Evolutionary conservation across 2,329 filamentous ascomycete species (phyloP), one percentile per base, ranked within the genome.

Genomic region (Apiospora arundinis): DNA sequence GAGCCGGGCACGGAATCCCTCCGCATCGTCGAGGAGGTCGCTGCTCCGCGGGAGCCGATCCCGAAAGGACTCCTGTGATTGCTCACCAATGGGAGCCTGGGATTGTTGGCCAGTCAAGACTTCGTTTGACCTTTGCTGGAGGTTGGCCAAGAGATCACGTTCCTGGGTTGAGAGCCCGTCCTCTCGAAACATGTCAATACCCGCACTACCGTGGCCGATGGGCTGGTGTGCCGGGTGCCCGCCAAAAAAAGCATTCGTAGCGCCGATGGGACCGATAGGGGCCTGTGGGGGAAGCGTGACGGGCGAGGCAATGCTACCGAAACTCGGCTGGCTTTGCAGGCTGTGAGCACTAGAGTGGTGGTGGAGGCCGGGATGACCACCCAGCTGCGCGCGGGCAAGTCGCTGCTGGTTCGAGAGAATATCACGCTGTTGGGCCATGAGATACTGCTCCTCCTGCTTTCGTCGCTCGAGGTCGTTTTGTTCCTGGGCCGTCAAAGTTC

Each of bases 391-490:
- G 79, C 95, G 92, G 68, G 91, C 87, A 72, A 95, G 91, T 8
- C 89, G 88, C 78, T 97, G 95, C 78, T 97, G 95, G 74, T 95
- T 93, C 74, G 95, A 93, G 70, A 98, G 89, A 76, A 94, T 94
- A 80, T 99, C 96, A 76, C 97, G 94, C 81, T 99, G 96, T 56
- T 96, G 92, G 65, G 97, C 96, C 90, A 98, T 97, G 46, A 97
- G 87, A 80, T 96, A 97, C 80, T 99, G 96, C 79, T 99, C 97
- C 82, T 99, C 96, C 81, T 99, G 96, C 85, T 99, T 99, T 69
- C 96, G 89, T 70, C 96, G 90, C 83, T 99, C 96, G 1, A 99
- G 86, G 49, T 97, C 97, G 83, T 99, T 99, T 80, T 99, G 96
- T 82, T 99, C 96, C 78, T 98, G 95, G 0, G 96, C 96, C 11